These are phyloP conservation scores for Skeletonema marinoi DNA, from an alignment of 108 stramenopile species.

Conservation along the genomic window DNA sequence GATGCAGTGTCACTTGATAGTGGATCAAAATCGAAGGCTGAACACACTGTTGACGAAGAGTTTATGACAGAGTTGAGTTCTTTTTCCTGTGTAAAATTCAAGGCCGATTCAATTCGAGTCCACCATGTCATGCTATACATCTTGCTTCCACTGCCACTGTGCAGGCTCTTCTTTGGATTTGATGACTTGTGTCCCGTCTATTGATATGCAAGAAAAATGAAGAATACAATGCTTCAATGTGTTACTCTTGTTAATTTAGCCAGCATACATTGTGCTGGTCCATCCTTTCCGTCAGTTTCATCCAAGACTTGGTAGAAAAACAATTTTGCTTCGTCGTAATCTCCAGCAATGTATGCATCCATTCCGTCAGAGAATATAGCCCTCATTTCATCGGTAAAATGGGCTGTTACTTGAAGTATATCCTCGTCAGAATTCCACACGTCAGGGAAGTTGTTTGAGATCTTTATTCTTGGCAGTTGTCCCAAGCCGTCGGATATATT, in stretches of 20 bases:
- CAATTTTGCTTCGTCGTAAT: conserved; percentile 36
- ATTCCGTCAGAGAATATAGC: conserved; percentile 22
- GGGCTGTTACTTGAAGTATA: conserved; percentile 25
- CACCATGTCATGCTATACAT: too few species aligned
- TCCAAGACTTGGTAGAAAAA: conserved; percentile 41
- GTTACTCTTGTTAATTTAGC: neutral
- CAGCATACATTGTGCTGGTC: conserved; percentile 39
- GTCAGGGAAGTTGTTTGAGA: conserved; percentile 27
- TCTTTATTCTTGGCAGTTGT: conserved; percentile 42
- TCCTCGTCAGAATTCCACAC: conserved; percentile 53
- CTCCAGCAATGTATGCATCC: conserved; percentile 34
- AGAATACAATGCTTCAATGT: too few species aligned
- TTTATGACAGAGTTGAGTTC: too few species aligned
- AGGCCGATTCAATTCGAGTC: too few species aligned
- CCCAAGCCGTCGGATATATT: conserved; percentile 25
- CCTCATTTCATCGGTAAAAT: conserved; percentile 39
- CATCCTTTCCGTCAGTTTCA: conserved; percentile 44
- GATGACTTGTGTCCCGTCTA: too few species aligned
- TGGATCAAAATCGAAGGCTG: too few species aligned
- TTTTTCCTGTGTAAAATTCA: too few species aligned
- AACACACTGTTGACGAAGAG: too few species aligned
- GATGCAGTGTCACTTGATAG: too few species aligned
- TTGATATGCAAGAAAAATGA: too few species aligned
- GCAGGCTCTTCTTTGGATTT: too few species aligned
- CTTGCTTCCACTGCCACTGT: too few species aligned